Conservation (phyloP, 2,329 filamentous ascomycete species). For the Trichophyton rubrum region DNA sequence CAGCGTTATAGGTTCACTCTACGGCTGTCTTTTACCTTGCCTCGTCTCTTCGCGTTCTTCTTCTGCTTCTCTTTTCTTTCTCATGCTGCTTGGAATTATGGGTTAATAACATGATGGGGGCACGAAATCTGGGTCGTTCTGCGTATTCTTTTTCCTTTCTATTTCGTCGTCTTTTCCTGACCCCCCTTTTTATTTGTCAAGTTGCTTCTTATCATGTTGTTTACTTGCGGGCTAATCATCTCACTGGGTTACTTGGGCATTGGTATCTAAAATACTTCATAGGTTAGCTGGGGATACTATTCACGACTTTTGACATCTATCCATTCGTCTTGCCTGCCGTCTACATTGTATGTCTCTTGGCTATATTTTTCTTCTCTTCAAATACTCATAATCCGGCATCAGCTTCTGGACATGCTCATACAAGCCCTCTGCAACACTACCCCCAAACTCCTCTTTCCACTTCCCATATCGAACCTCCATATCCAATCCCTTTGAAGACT, state of each 20-base stretch:
- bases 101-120: neutral
- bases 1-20: neutral
- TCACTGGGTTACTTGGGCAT: slow-evolving; percentile 1
- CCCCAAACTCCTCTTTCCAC: slow-evolving; percentile 28
- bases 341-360: neutral
- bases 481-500: slow-evolving; percentile 22
- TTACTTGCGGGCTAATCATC: neutral
- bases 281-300: neutral
- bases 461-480: slow-evolving; percentile 17
- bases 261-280: neutral
- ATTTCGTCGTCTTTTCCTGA: neutral
- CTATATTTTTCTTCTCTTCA: slow-evolving; percentile 15
- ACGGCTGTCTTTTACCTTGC: neutral
- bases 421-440: slow-evolving; percentile 15
- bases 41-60: neutral
- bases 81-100: neutral
- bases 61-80: neutral
- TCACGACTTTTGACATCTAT: neutral
- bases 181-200: neutral
- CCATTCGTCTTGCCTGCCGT: neutral
- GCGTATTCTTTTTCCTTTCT: neutral
- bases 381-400: slow-evolving; percentile 31
- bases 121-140: neutral
- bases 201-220: neutral
- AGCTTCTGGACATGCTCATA: slow-evolving; percentile 17